Base-by-base conservation (phyloP, 495 filamentous ascomycete species). In the Xylaria cubensis region DNA sequence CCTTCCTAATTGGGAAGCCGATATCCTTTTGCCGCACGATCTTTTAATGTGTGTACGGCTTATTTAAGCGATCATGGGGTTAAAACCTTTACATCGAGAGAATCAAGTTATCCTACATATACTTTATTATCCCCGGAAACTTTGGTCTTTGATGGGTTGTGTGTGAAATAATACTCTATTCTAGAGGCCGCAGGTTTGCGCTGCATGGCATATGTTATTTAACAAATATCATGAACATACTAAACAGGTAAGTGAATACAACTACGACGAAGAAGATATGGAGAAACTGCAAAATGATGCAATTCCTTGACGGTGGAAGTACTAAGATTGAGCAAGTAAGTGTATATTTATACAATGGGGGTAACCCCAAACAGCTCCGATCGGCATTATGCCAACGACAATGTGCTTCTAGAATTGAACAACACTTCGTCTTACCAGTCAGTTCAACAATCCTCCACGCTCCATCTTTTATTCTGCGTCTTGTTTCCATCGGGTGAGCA, bases 1-100 rank as follows among this genome's bases (percentile, higher is more conserved):
- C 32, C 51, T 68, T 55, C 65, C 65, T 53, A 36, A 58, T 68
- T 44, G 10, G 51, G 51, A 56, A 29, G n/a, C 65, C 50, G 51
- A 56, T 42, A 32, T 46, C 17, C 64, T 12, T 24, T 17, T 26
- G 32, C 17, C 10, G 64, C 32, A 67, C 24, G 51, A 53, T 15
- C 32, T 24, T 5, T 36, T 36, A 39, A 13, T 10, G 13, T 12
- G n/a, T 8, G 12, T 29, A 12, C n/a, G 10, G n/a, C 58, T 61
- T n/a, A 32, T 55, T 56, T 15, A 56, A n/a, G 26, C 3, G 53
- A 29, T 56, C 0, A 7, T 4, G 53, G 29, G 24, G 26, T 32
- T 15, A 56, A 29, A 29, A 19, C 42, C 6, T 10, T 6, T 9
- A 13, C n/a, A 51, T 26, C 3, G 8, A 51, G 50, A 51, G 7